Evolutionary conservation across 805 yeast genomes (phyloP), one percentile per base, ranked within the genome.

Genomic region (Saccharomyces kudriavzevii): DNA sequence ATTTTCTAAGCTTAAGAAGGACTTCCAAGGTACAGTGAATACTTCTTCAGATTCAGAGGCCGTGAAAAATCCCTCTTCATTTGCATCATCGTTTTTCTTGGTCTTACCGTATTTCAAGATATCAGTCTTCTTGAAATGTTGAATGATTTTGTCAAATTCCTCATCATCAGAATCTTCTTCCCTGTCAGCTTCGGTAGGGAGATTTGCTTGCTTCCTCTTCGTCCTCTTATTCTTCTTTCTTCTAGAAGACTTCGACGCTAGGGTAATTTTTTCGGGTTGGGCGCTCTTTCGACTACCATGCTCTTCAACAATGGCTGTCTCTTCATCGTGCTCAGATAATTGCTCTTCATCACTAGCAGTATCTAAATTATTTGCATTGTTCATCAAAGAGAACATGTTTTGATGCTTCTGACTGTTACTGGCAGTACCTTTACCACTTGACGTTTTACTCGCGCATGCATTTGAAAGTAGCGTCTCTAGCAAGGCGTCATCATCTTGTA

Each of bases 131-230:
- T 66, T 68, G 52, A 71, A 70, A 50, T 82, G 79, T 20, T 71
- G 76, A 3, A 85, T 64, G 3, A 83, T 70, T 55, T 70, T 70
- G 65, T 84, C 88, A 26, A 85, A 68, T 31, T 82, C 88, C 6
- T 79, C 84, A 58, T 82, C 85, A 54, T 76, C 75, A n/a, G 71
- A 69, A 2, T 50, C 56, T 6, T 60, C 59, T 3, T 56, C 61
- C 43, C 59, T 60, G 52, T 59, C 58, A 31, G 58, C 26, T 31
- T 53, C 47, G 17, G 43, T 22, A 48, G 54, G 49, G 40, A 48
- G 52, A 45, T 60, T 57, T 6, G 45, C 53, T 51, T 60, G 67
- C 52, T 61, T 62, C 51, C 58, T 57, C 45, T 62, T 58, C 49
- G 63, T 63, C 46, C 62, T 65, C 30, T 59, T 62, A n/a, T 55